phyloP scores from a whole-genome alignment of 805 yeast genomes.

The Lipomyces yamadae region DNA sequence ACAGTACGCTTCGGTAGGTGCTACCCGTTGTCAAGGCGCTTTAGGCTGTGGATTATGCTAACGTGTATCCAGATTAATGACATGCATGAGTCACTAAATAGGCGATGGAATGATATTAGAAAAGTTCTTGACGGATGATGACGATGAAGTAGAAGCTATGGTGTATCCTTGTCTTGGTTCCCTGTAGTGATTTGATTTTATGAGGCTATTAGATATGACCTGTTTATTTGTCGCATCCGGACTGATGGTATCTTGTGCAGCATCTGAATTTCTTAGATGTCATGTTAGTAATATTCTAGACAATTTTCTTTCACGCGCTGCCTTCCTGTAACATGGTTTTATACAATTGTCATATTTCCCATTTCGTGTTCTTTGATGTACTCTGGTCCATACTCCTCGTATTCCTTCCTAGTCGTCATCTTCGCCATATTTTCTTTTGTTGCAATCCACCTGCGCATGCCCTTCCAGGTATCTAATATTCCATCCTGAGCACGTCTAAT shows the following conservation, averaged over 20 bases:
- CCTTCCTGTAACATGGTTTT: neutral
- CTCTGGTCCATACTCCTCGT: constrained; percentile 86
- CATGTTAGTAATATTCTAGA: neutral
- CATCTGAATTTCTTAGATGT: neutral
- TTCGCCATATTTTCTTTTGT: constrained; percentile 51
- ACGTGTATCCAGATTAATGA: constrained; percentile 35
- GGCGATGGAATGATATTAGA: constrained; percentile 46
- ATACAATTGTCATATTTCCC: constrained; percentile 56
- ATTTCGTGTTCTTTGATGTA: constrained; percentile 84
- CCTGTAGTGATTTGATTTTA: neutral
- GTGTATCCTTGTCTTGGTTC: neutral
- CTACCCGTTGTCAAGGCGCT: neutral
- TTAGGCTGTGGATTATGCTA: constrained; percentile 12
- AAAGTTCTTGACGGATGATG: constrained; percentile 40
- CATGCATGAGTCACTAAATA: constrained; percentile 42
- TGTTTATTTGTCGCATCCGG: neutral
- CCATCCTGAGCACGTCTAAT: constrained; percentile 73
- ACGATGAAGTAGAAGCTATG: neutral
- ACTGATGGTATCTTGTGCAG: neutral
- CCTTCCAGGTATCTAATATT: constrained; percentile 84
- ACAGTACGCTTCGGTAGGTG: constrained; percentile 40
- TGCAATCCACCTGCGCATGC: constrained; percentile 81
- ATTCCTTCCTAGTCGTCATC: constrained; percentile 69
- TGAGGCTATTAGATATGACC: neutral
- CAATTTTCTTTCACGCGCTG: neutral